A percentile compares a stretch with the other conserved stretches of the same genome.
These are phyloP conservation scores for Mycena vitilis DNA, from an alignment of 768 basidiomycete genomes.

Conservation along the genomic window DNA sequence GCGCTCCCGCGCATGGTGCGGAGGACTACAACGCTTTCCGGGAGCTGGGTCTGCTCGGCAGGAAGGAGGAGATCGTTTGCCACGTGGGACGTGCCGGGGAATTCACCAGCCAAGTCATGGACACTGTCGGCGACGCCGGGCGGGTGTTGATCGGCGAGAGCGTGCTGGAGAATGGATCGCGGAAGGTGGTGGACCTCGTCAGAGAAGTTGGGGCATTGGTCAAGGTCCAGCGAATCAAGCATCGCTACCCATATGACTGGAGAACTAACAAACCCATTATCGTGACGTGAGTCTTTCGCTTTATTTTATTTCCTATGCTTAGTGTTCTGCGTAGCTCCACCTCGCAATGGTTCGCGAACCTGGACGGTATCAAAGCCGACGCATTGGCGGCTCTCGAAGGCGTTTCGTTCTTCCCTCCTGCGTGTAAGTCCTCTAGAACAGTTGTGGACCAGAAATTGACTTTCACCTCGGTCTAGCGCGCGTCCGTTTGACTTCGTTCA, in stretches of 20 bases:
- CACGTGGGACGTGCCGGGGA: constrained; percentile 85
- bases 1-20: constrained; percentile 92
- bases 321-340: constrained; percentile 71
- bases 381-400: constrained; percentile 76
- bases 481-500: constrained; percentile 88
- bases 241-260: constrained; percentile 98
- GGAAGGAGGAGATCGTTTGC: constrained; percentile 67
- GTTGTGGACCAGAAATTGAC: neutral
- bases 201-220: constrained; percentile 67
- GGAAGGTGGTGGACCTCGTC: constrained; percentile 73
- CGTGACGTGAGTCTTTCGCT: constrained; percentile 68
- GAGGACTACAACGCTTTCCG: constrained; percentile 91
- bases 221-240: constrained; percentile 77
- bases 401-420: constrained; percentile 81
- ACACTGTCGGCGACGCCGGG: constrained; percentile 66
- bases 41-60: constrained; percentile 61
- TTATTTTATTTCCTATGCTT: neutral
- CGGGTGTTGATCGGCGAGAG: constrained; percentile 69
- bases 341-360: constrained; percentile 97
- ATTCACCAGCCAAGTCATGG: constrained; percentile 70
- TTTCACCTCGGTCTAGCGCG: constrained; percentile 63
- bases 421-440: constrained; percentile 59
- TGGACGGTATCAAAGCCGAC: constrained; percentile 83
- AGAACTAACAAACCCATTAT: constrained; percentile 94
- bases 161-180: constrained; percentile 80